Conservation (phyloP, 371 early-diverging fungal genomes). For the Aphelidium insulamus region DNA sequence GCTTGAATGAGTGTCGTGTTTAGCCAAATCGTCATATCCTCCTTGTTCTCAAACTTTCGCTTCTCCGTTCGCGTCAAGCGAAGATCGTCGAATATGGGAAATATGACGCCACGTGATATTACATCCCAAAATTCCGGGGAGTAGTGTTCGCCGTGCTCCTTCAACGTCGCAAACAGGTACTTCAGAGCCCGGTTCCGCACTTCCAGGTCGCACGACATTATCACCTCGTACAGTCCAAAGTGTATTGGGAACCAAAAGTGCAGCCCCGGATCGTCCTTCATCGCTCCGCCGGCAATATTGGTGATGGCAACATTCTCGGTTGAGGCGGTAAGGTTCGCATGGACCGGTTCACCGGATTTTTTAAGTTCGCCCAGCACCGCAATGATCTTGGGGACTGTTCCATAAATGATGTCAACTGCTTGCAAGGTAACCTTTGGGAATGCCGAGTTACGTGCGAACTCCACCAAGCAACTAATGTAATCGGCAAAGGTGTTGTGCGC, state of each 20-base stretch:
- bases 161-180: slow-evolving; percentile 57
- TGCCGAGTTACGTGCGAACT: slow-evolving; percentile 41
- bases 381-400: slow-evolving; percentile 21
- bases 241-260: slow-evolving; percentile 67
- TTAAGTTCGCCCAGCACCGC: slow-evolving; percentile 9
- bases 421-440: slow-evolving; percentile 29
- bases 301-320: slow-evolving; percentile 2
- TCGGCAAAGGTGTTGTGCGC: slow-evolving; percentile 47
- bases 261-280: slow-evolving; percentile 34
- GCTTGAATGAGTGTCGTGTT: slow-evolving; percentile 66
- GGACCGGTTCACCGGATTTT: slow-evolving; percentile 11
- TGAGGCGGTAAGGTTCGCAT: slow-evolving; percentile 2
- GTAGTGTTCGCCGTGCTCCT: slow-evolving; percentile 37
- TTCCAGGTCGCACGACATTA: slow-evolving; percentile 72
- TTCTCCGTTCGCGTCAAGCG: slow-evolving; percentile 14
- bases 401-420: slow-evolving; percentile 23
- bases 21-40: slow-evolving; percentile 43
- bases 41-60: slow-evolving; percentile 29
- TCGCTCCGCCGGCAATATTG: slow-evolving; percentile 6
- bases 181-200: slow-evolving; percentile 67
- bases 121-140: slow-evolving; percentile 60
- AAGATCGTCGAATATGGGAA: slow-evolving; percentile 71
- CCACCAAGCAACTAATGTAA: slow-evolving; percentile 51
- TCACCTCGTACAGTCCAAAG: slow-evolving; percentile 57
- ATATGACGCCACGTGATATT: slow-evolving; percentile 54